A percentile compares a stretch with the other conserved stretches of the same genome.
These are phyloP conservation scores for Penicillium sp. DNA, from an alignment of 2,329 filamentous ascomycete species.

Conservation along the genomic window DNA sequence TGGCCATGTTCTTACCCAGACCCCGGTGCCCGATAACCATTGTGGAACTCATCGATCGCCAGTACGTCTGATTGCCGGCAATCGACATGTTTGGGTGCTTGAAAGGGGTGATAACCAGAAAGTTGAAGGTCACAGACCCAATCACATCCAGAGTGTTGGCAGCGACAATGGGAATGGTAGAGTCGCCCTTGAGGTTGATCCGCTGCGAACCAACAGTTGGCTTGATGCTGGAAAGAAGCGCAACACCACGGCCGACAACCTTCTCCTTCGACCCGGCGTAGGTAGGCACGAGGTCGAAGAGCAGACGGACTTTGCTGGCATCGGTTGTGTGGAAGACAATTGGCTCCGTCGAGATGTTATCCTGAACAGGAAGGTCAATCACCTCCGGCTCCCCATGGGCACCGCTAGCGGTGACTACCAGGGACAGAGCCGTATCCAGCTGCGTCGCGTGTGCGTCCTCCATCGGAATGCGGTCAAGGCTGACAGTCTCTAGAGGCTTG, in stretches of 20 bases:
- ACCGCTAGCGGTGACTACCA: constrained; percentile 81
- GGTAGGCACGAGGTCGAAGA: constrained; percentile 93
- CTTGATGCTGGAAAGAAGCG: constrained; percentile 78
- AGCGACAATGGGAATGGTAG: constrained; percentile 85
- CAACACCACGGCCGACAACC: constrained; percentile 81
- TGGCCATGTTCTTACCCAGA: constrained; percentile 81
- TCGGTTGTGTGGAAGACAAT: constrained; percentile 82
- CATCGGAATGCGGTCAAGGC: constrained; percentile 80
- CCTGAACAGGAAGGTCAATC: constrained; percentile 87
- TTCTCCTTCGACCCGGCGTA: constrained; percentile 79
- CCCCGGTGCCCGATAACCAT: constrained; percentile 73
- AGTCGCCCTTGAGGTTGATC: constrained; percentile 88
- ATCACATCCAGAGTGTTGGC: constrained; percentile 81
- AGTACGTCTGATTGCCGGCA: constrained; percentile 86
- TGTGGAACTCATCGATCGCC: constrained; percentile 84
- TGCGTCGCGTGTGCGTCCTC: constrained; percentile 86
- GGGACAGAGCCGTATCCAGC: constrained; percentile 85
- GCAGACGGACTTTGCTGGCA: constrained; percentile 72
- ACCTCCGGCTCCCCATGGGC: constrained; percentile 81
- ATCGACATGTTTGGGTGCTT: constrained; percentile 89
- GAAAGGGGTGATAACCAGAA: constrained; percentile 90
- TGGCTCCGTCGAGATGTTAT: constrained; percentile 88
- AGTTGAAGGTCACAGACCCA: constrained; percentile 94
- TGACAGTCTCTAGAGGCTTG: constrained; percentile 73
- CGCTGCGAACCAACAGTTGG: constrained; percentile 75